phyloP scores from a whole-genome alignment of 2,329 filamentous ascomycete species.

The Dactylellina cionopaga region DNA sequence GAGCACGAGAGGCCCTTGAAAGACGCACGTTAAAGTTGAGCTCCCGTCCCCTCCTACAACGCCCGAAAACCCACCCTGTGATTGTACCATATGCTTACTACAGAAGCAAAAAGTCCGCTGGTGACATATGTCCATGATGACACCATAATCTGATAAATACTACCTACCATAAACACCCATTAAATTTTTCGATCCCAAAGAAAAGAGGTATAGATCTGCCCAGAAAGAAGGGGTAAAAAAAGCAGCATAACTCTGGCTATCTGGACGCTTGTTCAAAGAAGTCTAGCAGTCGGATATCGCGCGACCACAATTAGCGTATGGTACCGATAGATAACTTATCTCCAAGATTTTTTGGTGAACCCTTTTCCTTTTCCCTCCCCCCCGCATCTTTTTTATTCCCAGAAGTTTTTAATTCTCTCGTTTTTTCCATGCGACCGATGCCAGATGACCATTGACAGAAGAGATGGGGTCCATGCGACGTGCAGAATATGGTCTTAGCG shows the following conservation, averaged over 20 bases:
- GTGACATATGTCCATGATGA: constrained; percentile 27
- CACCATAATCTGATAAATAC: neutral
- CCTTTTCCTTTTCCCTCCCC: neutral
- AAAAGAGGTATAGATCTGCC: neutral
- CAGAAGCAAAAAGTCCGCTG: constrained; percentile 9
- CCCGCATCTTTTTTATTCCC: constrained; percentile 6
- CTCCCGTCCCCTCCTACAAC: neutral
- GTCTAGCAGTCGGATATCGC: constrained; percentile 36
- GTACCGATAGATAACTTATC: neutral
- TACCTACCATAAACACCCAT: too few species aligned
- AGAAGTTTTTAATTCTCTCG: neutral
- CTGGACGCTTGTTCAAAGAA: neutral
- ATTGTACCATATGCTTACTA: constrained; percentile 33
- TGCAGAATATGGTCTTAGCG: constrained; percentile 37
- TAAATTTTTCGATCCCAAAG: neutral
- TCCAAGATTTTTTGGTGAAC: too few species aligned
- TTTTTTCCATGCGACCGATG: constrained; percentile 14
- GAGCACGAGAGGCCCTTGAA: constrained; percentile 25
- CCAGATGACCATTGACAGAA: constrained; percentile 47
- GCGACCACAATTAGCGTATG: constrained; percentile 12
- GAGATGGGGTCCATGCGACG: constrained; percentile 36
- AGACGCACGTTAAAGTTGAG: neutral
- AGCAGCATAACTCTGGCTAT: too few species aligned
- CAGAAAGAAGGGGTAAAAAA: too few species aligned
- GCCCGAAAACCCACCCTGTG: constrained; percentile 28